These are phyloP conservation scores for Fusarium sp. DNA, from an alignment of 2,329 filamentous ascomycete genomes.

Conservation along the genomic window DNA sequence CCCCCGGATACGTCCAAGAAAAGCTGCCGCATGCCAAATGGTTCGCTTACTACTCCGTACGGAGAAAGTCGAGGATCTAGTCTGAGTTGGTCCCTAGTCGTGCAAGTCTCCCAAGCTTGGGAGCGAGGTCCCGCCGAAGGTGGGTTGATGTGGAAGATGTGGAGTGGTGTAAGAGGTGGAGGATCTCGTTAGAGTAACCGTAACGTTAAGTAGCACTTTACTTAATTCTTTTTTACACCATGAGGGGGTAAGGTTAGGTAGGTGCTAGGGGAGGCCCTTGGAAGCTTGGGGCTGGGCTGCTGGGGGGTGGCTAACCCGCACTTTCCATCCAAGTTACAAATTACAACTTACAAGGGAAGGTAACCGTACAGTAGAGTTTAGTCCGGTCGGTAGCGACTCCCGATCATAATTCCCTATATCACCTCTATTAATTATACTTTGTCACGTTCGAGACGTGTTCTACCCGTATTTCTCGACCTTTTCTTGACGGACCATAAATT, in stretches of 20 bases:
- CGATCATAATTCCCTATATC: conserved; percentile 10
- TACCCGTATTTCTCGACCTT: background rate
- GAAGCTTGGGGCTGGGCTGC: no score
- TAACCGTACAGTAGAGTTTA: background rate
- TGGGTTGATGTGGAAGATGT: conserved; percentile 49
- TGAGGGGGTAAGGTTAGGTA: background rate
- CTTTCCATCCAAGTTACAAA: no score
- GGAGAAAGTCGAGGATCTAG: conserved; percentile 45
- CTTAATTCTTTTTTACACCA: background rate
- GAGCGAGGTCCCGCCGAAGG: conserved; percentile 51
- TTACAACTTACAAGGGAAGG: background rate
- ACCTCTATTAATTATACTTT: background rate
- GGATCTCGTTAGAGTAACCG: conserved; percentile 25
- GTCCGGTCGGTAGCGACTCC: conserved; percentile 41
- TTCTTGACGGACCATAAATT: conserved; percentile 11
- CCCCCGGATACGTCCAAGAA: conserved; percentile 1
- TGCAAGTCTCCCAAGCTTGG: conserved; percentile 31
- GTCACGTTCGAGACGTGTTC: conserved; percentile 38
- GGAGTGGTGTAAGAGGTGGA: conserved; percentile 48
- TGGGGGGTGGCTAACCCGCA: no score
- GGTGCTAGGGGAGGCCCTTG: background rate
- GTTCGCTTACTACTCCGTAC: conserved; percentile 48
- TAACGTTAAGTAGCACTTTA: no score
- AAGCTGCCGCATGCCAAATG: conserved; percentile 47
- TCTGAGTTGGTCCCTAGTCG: conserved; percentile 36